phyloP scores from a whole-genome alignment of 2,329 filamentous ascomycete genomes.

The Fonsecaea nubica region DNA sequence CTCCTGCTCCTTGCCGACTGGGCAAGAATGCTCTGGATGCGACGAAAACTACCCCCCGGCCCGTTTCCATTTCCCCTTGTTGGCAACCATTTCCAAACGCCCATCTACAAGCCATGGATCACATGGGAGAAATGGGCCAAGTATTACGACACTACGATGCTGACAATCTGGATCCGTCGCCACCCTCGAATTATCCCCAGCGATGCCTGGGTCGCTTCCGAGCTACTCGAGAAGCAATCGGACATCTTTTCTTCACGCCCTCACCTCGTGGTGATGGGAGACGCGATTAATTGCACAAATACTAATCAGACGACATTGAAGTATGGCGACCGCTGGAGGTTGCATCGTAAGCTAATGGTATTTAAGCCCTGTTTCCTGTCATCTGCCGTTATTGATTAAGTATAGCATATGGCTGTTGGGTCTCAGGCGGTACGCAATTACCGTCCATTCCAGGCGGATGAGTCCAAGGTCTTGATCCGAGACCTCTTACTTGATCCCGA shows the following conservation, averaged over 20 bases:
- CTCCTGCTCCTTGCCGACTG: slow-evolving; percentile 41
- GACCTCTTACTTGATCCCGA: slow-evolving; percentile 45
- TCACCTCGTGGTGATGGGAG: slow-evolving; percentile 43
- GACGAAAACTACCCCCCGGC: slow-evolving; percentile 55
- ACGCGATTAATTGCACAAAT: slow-evolving; percentile 45
- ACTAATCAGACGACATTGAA: slow-evolving; percentile 54
- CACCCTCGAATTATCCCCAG: slow-evolving; percentile 46
- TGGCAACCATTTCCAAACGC: slow-evolving; percentile 63
- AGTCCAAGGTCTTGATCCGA: slow-evolving; percentile 61
- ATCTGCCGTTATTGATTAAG: no score
- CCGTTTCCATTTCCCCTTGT: slow-evolving; percentile 62
- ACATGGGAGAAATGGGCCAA: slow-evolving; percentile 62
- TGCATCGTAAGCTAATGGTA: slow-evolving; percentile 57
- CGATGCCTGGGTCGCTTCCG: slow-evolving; percentile 44
- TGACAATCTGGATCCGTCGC: slow-evolving; percentile 63
- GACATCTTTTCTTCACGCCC: slow-evolving; percentile 45
- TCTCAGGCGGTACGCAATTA: slow-evolving; percentile 63
- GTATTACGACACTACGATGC: slow-evolving; percentile 56
- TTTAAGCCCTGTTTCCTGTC: neutral
- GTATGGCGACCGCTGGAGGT: slow-evolving; percentile 47
- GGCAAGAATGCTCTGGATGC: slow-evolving; percentile 39
- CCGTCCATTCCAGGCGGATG: slow-evolving; percentile 62
- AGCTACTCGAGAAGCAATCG: slow-evolving; percentile 45
- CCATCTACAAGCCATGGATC: slow-evolving; percentile 63
- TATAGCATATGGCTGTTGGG: slow-evolving; percentile 59